Conservation (phyloP, 2,329 filamentous ascomycete genomes). For the Lachnellula occidentalis region DNA sequence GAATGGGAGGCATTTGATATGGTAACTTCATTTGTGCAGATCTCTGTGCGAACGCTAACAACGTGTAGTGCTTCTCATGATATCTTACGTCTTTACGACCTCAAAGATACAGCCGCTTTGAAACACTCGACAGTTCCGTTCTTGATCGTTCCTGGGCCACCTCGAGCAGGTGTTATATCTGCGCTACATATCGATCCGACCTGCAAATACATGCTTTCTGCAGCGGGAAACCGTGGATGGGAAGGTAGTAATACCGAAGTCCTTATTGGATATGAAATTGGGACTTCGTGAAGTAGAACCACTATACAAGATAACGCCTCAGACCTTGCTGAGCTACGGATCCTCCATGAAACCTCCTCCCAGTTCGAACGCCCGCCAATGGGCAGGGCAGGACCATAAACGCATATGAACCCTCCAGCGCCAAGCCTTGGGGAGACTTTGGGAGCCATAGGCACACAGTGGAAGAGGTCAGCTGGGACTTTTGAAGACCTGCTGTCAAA, state of each 20-base stretch:
- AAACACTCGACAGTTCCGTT: slow-evolving; percentile 84
- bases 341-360: not conserved
- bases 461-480: not conserved
- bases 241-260: slow-evolving; percentile 88
- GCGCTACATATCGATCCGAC: slow-evolving; percentile 82
- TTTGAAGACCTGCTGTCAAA: not conserved
- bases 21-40: slow-evolving; percentile 43
- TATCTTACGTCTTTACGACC: slow-evolving; percentile 87
- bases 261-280: slow-evolving; percentile 88
- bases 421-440: not conserved
- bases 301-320: not conserved
- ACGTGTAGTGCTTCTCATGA: slow-evolving; percentile 73
- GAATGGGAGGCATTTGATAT: slow-evolving; percentile 87
- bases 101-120: slow-evolving; percentile 56
- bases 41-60: not conserved
- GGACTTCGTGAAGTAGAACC: slow-evolving; percentile 10
- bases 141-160: slow-evolving; percentile 87
- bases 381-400: not conserved
- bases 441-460: too few species aligned
- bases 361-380: not conserved
- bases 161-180: slow-evolving; percentile 78
- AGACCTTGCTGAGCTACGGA: not conserved
- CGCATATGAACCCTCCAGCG: not conserved
- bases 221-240: slow-evolving; percentile 90
- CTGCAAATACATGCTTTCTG: slow-evolving; percentile 85